Evolutionary conservation across 305 asterid genomes (phyloP), one percentile per base, ranked within the genome.

Genomic region (Fraxinus latifolia): DNA sequence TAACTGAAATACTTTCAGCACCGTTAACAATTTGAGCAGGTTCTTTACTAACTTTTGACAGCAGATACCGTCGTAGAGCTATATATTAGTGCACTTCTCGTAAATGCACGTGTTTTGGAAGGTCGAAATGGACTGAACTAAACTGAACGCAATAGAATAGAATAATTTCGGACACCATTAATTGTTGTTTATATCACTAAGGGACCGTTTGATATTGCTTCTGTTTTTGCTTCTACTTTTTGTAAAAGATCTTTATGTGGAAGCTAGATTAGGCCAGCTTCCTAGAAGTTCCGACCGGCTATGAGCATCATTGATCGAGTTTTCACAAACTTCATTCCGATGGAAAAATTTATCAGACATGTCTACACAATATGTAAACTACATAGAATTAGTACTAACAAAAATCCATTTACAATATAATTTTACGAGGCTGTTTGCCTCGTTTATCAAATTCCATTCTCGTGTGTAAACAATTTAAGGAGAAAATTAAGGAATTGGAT

Each of bases 401-500:
- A 27, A 7, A 68, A 27, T 68, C 74, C 34, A 14, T 68, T 68
- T 68, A 68, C 39, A 31, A 1, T 11, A 23, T 65, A 65, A 65
- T 65, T 25, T 65, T 23, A 23, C 32, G 33, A 7, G 72, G n/a
- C 73, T 25, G 14, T 62, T 62, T 62, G 31, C 71, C 71, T 62
- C 32, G 31, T 19, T 62, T 23, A 67, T 67, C 37, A 67, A 67
- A 2, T 65, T 2, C 7, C 32, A 65, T 25, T 65, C 33, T 25
- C 7, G 8, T 65, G 7, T 25, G 74, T 12, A 67, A 67, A 67
- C 74, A 29, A 67, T 27, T 67, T 21, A 62, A 21, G 12, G 29
- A 14, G 8, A 65, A 21, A 39, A 55, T 39, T 34, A 80, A 74
- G 79, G 70, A 17, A 82, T 78, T 77, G 94, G 95, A 86, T 85